Percentiles rank a stretch among this genome's conserved stretches.
phyloP scores from a whole-genome alignment of 2,329 filamentous ascomycete genomes.

The Penicillium hesseltinei region DNA sequence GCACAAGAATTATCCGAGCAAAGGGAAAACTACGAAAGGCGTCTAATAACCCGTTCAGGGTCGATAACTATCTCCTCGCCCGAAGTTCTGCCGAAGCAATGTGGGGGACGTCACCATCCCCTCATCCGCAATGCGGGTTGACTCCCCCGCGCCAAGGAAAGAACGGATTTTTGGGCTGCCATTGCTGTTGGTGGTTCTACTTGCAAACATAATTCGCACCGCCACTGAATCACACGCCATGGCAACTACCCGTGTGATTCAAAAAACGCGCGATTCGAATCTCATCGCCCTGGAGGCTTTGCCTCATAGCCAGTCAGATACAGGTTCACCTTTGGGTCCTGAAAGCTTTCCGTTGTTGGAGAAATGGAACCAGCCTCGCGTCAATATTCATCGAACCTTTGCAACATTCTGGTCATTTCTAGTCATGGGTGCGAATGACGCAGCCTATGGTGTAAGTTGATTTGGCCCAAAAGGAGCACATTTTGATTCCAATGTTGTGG shows the following conservation, averaged over 20 bases:
- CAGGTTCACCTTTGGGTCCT: not conserved
- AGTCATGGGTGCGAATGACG: constrained; percentile 59
- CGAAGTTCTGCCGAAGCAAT: not conserved
- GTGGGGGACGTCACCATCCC: not conserved
- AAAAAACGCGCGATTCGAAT: constrained; percentile 9
- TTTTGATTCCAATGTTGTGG: not conserved
- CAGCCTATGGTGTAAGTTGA: constrained; percentile 55
- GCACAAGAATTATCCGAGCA: not conserved
- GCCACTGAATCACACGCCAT: constrained; percentile 3
- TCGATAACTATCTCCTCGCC: not conserved
- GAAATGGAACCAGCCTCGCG: constrained; percentile 51
- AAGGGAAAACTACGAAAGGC: not conserved
- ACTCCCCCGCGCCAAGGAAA: not conserved
- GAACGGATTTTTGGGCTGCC: not conserved
- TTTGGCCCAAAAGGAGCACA: not conserved
- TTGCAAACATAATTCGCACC: not conserved
- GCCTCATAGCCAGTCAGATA: constrained; percentile 4
- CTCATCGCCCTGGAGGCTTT: constrained; percentile 17
- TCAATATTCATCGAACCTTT: constrained; percentile 50
- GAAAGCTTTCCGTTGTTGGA: constrained; percentile 25
- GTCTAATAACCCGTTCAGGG: not conserved
- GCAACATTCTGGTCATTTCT: constrained; percentile 59
- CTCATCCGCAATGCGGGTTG: not conserved
- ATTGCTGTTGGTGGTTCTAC: not conserved
- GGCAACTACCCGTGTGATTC: constrained; percentile 13